Evolutionary conservation across 176 grass and related monocot species (phyloP).

Genomic region (Avena atlantica): DNA sequence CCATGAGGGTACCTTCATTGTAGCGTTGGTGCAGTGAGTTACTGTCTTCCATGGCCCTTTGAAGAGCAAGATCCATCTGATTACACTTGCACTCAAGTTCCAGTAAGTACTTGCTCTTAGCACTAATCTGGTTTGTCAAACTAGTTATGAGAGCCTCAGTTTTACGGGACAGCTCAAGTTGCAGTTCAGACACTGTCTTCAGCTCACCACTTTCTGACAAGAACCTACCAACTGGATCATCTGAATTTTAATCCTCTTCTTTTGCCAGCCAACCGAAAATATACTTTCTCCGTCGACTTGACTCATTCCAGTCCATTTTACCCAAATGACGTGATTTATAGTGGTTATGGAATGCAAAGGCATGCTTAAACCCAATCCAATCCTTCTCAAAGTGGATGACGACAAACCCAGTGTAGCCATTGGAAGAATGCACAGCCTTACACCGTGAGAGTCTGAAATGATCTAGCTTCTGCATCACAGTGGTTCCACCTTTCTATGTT

Average conservation of each 20-base stretch:
- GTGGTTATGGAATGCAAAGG: slow-evolving; percentile 58
- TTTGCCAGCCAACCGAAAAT: slow-evolving; percentile 56
- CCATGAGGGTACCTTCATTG: slow-evolving; percentile 52
- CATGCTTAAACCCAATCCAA: slow-evolving; percentile 69
- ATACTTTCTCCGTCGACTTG: background rate
- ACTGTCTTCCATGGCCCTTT: slow-evolving; percentile 56
- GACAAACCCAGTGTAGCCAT: slow-evolving; percentile 42
- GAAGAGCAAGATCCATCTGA: slow-evolving; percentile 47
- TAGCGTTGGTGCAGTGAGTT: slow-evolving; percentile 44
- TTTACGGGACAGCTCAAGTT: slow-evolving; percentile 43
- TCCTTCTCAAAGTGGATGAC: slow-evolving; percentile 55
- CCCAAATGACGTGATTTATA: slow-evolving; percentile 46
- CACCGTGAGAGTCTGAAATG: slow-evolving; percentile 39
- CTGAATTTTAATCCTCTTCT: slow-evolving; percentile 51
- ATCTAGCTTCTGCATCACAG: slow-evolving; percentile 42
- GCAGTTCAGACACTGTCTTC: slow-evolving; percentile 50
- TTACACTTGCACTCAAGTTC: slow-evolving; percentile 55
- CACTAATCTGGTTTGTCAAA: slow-evolving; percentile 48
- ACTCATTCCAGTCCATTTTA: slow-evolving; percentile 50
- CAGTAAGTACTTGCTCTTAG: slow-evolving; percentile 47
- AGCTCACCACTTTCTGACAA: slow-evolving; percentile 51
- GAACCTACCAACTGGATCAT: slow-evolving; percentile 47
- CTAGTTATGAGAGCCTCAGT: slow-evolving; percentile 51
- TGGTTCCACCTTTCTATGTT: slow-evolving; percentile 11
- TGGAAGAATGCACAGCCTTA: slow-evolving; percentile 6